Evolutionary conservation across 2,329 filamentous ascomycete species (phyloP).

Genomic region (Nemania sp.): DNA sequence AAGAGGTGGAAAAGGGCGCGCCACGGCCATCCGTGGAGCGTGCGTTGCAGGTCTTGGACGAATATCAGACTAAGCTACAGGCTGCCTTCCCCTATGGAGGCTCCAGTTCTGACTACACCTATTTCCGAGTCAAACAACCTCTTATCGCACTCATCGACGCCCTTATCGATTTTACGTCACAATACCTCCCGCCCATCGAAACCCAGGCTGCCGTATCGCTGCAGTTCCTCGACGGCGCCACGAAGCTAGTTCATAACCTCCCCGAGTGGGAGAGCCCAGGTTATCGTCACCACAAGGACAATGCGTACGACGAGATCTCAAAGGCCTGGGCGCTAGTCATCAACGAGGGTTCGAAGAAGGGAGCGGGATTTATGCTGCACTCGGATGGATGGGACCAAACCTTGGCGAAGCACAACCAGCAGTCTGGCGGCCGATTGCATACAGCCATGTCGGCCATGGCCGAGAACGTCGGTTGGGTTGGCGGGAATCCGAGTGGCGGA

Average conservation of each 20-base stretch:
- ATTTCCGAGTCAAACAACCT: conserved; percentile 86
- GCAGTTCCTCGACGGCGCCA: conserved; percentile 86
- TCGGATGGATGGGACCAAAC: conserved; percentile 92
- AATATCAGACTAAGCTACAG: conserved; percentile 79
- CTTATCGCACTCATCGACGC: conserved; percentile 83
- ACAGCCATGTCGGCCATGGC: conserved; percentile 79
- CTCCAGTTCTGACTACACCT: conserved; percentile 87
- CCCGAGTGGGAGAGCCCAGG: conserved; percentile 89
- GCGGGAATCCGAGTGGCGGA: conserved; percentile 41
- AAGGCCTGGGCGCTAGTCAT: conserved; percentile 93
- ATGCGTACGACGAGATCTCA: conserved; percentile 93
- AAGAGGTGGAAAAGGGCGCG: conserved; percentile 81
- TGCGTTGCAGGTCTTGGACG: conserved; percentile 77
- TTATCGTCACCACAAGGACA: conserved; percentile 91
- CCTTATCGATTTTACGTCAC: conserved; percentile 89
- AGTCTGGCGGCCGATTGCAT: conserved; percentile 79
- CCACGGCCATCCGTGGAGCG: conserved; percentile 85
- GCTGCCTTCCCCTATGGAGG: conserved; percentile 85
- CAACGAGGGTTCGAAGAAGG: conserved; percentile 86
- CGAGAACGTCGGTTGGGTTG: conserved; percentile 79
- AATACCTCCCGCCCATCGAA: conserved; percentile 93
- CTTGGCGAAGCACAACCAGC: conserved; percentile 83
- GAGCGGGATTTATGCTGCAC: conserved; percentile 86
- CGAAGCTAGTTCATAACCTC: conserved; percentile 84
- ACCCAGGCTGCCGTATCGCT: conserved; percentile 81